Base-by-base conservation (phyloP, 306 rosid genomes). In the Leucaena leucocephala region DNA sequence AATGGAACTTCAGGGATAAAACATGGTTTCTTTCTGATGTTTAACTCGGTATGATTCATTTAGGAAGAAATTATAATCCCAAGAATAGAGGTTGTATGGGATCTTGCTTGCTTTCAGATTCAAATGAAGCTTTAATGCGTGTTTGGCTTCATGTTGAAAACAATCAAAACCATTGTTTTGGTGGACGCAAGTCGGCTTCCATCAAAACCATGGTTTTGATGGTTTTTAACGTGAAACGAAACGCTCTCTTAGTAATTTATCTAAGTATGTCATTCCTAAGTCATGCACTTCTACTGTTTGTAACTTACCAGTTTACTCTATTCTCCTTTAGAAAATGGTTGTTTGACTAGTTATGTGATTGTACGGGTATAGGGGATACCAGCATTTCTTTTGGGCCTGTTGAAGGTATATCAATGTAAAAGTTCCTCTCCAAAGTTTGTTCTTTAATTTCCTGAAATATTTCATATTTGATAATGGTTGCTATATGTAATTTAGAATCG, bases 301-400 rank as follows among this genome's bases (percentile, higher is more conserved):
- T 61, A 64, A 8, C 34, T 80, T 61, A 72, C 4, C 55, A 76
- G 16, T 72, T 73, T 54, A 19, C 49, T 68, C 78, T 39, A 22
- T 74, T 62, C 8, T 7, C 35, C 65, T 70, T 80, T 57, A 64
- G 17, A 19, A 69, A 35, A 86, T 46, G 52, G 52, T 68, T 63
- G 36, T 75, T 80, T 80, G 80, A 86, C 68, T 73, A 64, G 45
- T 82, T 82, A 62, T 82, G 75, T 79, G 81, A 39, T 58, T 72
- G 54, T 81, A 64, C 92, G 92, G 98, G 97, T 85, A 86, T 94
- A 66, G 98, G 92, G 78, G 98, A 90, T 79, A 76, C 92, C 72
- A 72, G 81, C 90, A 92, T 90, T 64, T 78, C 97, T 75, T 92
- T 90, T 82, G 98, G 91, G 76, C 97, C 92, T n/a, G 94, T 92